phyloP scores from a whole-genome alignment of 129 eudicot species.

The Arctium minus region DNA sequence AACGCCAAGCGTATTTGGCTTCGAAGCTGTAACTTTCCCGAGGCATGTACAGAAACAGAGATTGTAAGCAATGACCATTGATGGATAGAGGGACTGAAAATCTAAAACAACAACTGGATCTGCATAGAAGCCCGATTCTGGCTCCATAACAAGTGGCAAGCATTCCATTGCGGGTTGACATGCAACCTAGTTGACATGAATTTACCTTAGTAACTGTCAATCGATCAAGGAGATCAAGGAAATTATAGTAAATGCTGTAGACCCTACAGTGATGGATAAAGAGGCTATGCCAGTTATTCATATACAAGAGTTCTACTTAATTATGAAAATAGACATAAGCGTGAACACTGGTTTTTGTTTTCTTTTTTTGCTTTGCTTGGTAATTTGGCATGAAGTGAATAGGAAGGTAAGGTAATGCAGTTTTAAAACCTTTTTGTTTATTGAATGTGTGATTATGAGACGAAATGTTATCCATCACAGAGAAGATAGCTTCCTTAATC shows the following conservation, averaged over 20 bases:
- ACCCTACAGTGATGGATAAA: neutral
- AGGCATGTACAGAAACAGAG: constrained; percentile 98
- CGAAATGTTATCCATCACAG: neutral
- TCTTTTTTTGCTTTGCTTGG: neutral
- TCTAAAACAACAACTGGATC: constrained; percentile 94
- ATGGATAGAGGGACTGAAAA: constrained; percentile 97
- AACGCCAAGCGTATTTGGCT: constrained; percentile 76
- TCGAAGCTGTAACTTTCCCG: constrained; percentile 69
- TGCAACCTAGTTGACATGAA: constrained; percentile 52
- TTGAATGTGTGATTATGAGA: neutral
- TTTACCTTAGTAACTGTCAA: neutral
- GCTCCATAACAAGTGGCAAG: constrained; percentile 98
- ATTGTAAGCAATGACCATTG: constrained; percentile 95
- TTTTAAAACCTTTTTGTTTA: neutral
- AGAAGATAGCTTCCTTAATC: neutral
- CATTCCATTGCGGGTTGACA: constrained; percentile 99
- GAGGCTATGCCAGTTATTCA: neutral
- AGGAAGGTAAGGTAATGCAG: neutral
- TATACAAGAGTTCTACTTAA: neutral
- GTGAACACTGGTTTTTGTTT: neutral
- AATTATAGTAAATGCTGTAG: neutral
- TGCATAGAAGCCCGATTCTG: constrained; percentile 92
- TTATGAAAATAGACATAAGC: neutral
- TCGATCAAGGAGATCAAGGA: neutral
- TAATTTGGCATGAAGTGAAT: neutral